Percentiles rank a stretch among this genome's conserved stretches.
These are phyloP conservation scores for Paraphoma sp. DNA, from an alignment of 2,329 filamentous ascomycete genomes.

Conservation along the genomic window DNA sequence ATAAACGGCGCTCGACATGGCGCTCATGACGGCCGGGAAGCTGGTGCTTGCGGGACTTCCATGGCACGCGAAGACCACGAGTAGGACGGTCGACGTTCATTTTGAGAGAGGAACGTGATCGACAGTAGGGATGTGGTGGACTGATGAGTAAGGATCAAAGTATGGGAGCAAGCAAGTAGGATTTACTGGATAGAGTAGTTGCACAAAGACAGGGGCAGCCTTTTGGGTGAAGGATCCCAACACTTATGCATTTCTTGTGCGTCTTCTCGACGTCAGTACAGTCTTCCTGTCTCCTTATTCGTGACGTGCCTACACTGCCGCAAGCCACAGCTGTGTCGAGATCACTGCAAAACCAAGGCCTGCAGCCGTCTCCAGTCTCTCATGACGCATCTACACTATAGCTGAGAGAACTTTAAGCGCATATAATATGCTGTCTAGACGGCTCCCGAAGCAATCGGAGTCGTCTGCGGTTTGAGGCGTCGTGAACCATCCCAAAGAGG, in stretches of 20 bases:
- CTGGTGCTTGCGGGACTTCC: constrained; percentile 8
- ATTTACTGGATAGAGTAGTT: neutral
- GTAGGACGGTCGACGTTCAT: constrained; percentile 17
- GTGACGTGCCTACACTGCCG: neutral
- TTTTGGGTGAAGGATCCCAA: neutral
- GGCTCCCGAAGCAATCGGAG: neutral
- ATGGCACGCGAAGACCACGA: constrained; percentile 10
- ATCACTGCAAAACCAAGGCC: neutral
- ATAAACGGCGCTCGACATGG: constrained; percentile 6
- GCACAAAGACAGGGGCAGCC: neutral
- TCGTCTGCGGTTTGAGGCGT: neutral
- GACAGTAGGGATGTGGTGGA: neutral
- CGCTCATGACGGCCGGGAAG: constrained; percentile 4
- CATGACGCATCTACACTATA: neutral
- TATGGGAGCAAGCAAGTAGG: too few relatives aligned
- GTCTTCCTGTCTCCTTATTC: neutral
- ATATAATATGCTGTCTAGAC: neutral
- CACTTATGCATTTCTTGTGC: neutral
- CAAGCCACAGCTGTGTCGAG: neutral
- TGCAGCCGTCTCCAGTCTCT: neutral
- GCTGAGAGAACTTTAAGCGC: neutral
- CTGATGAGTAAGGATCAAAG: too few relatives aligned
- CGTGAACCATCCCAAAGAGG: neutral
- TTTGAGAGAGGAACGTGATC: neutral
- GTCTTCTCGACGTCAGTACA: neutral